Base-by-base conservation (phyloP, 805 yeast species). In the Hanseniaspora lachancei region DNA sequence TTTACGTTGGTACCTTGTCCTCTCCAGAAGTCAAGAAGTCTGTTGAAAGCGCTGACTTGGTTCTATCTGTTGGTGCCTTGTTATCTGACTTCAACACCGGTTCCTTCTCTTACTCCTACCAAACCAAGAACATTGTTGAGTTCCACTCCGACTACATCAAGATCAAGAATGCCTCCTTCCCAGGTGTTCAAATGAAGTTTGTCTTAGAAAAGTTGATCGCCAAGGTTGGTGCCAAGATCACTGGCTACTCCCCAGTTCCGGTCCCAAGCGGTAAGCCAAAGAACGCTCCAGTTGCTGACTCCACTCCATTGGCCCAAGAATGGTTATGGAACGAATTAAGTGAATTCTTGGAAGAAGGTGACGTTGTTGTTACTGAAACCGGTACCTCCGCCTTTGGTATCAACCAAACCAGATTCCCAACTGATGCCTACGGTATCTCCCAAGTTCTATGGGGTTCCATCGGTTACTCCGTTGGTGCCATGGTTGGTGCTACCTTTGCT, bases 31-130 rank as follows among this genome's bases (percentile, higher is more conserved):
- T 84, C 55, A 80, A 81, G 67, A 80, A 77, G 60, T 77, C 81
- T 40, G 89, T 84, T 57, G 91, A 85, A 69, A 67, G 77, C 44
- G 76, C 89, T 44, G 95, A 86, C 71, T 75, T 86, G 69, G 76
- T 86, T 57, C 69, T 86, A 58, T 82, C 91, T 36, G 77, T 86
- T 62, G 95, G 95, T 70, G 89, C 89, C 52, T 72, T 86, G 67
- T 73, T 86, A 66, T 85, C 93, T 52, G 95, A 86, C 71, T 87
- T 84, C 80, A 86, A 86, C 77, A 86, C 95, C 50, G 95, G 95
- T 67, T 84, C 95, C 21, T 83, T 83, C 75, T 80, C 88, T 39
- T 83, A 83, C 72, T 77, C 82, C 57, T 82, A 82, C 74, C 77
- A 79, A 69, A 83, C 89, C 63, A 80, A 77, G 70, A 82, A 83